Evolutionary conservation across 345 rosid species (phyloP), one percentile per base, ranked within the genome.

Genomic region (Firmiana major): DNA sequence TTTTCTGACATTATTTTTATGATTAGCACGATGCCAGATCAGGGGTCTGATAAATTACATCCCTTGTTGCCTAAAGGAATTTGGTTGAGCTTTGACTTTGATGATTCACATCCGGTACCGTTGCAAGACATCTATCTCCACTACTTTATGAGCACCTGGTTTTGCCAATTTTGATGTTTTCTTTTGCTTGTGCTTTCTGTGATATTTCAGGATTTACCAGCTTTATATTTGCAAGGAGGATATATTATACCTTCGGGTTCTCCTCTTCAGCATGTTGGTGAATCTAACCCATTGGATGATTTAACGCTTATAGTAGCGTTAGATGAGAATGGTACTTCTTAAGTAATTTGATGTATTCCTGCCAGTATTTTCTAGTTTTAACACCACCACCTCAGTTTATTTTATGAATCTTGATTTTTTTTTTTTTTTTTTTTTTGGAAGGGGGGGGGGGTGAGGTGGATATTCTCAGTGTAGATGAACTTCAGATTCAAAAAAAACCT

Each of bases 151-250:
- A 53, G 42, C 13, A 26, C 51, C 24, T 22, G 10, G 5, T 26
- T 75, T 31, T 60, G 19, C 54, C 1, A 28, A 15, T 57, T 77
- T 75, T 46, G 36, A 54, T 71, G 19, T 73, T 58, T 75, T 60
- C 15, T 66, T 64, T 66, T 16, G 19, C 22, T 75, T 77, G 12
- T 21, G 76, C 16, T 42, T 46, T 73, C 38, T 58, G 51, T 19
- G 78, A 53, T 79, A 63, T 83, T 51, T 65, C 87, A 94, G 97
- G 97, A 94, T 85, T 89, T 94, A 75, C 98, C 97, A 38, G 79
- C 86, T 13, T 84, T 94, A 81, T 91, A 85, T 85, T 90, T 93
- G 87, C 92, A 83, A 91, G 97, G 97, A 26, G 98, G 98, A 83
- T 89, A 90, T 77, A 90, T 94, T 76, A 82, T 94, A 85, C 87